Base-by-base conservation (phyloP, 805 yeast species). In the Metschnikowia dekortorum region DNA sequence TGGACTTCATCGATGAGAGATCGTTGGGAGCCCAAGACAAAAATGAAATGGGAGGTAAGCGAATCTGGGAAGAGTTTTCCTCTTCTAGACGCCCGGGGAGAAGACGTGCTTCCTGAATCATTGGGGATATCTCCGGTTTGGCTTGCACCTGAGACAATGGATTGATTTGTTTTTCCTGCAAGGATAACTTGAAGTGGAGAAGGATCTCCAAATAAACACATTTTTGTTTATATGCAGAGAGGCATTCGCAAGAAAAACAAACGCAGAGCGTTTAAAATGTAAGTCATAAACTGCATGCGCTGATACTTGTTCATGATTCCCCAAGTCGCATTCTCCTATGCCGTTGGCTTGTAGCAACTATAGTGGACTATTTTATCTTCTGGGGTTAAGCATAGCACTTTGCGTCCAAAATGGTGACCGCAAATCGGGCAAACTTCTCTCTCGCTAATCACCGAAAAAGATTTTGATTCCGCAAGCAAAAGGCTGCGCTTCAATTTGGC, bases 341-440 rank as follows among this genome's bases (percentile, higher is more conserved):
- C 49, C 22, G 32, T 26, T 35, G 46, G 55, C 50, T 34, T 46
- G 39, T 59, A 34, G 68, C 89, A 83, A 2, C 83, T 83, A 57
- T 80, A 84, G 61, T 84, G 89, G 4, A 81, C 76, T 5, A 80
- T 72, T 3, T 65, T 61, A 29, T 67, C 69, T 41, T 74, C 69
- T 0, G 79, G 78, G 34, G 72, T 70, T 26, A 77, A 76, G 41
- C 81, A 71, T 32, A 83, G 66, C 1, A 85, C 80, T 43, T 80
- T 74, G 53, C 73, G 73, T 2, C 84, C 84, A 33, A 85, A 67
- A 10, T 70, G 63, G 56, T 82, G 83, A 22, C 71, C 67, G 65
- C 96, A 89, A 14, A 81, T 73, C 2, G 66, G 59, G 61, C 96
- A 89, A n/a, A 63, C 63, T 34, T 75, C 69, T 34, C 61, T 63